Evolutionary conservation across 257 asterid species (phyloP), one percentile per base, ranked within the genome.

Genomic region (Oldenlandia corymbosa): DNA sequence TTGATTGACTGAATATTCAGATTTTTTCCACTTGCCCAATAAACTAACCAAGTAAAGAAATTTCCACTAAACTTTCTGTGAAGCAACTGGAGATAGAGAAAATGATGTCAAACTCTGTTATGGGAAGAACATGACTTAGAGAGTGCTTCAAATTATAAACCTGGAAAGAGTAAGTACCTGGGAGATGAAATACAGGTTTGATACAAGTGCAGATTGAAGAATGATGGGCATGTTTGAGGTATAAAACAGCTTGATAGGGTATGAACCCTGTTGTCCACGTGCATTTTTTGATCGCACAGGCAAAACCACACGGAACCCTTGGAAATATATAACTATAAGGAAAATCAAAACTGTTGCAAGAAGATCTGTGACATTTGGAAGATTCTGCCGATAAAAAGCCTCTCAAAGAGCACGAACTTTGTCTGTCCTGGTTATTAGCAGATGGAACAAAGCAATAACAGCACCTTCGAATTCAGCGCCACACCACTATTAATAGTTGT

Each of bases 401-500:
- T 85, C 93, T 5, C 89, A 75, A 16, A 85, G 80, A 13, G 89
- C 93, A 48, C 90, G 81, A 5, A 83, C 85, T 77, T 79, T 85
- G 71, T 85, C 88, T 2, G 90, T 71, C 66, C 90, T 76, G 41
- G 86, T 79, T 55, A 85, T 81, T 27, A 78, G 73, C 64, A 83
- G 75, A 74, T 85, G 94, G 85, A 85, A 79, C 58, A 81, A 62
- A 17, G 90, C 90, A 60, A 81, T 79, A 49, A 79, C 81, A 45
- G 94, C 90, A 10, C 94, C 94, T 71, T 86, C 94, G 66, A 86
- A 83, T 75, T 86, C 90, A 64, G 86, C 84, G 21, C 86, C 94
- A 68, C 86, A 80, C 37, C 94, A 24, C 75, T 83, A 16, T 81
- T 86, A 75, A 86, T 78, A 11, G 90, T 79, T 27, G 88, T 81